Percentiles rank a stretch among this genome's conserved stretches.
Evolutionary conservation across 2,329 filamentous ascomycete species (phyloP).

Genomic region (Fusarium incarnatum): DNA sequence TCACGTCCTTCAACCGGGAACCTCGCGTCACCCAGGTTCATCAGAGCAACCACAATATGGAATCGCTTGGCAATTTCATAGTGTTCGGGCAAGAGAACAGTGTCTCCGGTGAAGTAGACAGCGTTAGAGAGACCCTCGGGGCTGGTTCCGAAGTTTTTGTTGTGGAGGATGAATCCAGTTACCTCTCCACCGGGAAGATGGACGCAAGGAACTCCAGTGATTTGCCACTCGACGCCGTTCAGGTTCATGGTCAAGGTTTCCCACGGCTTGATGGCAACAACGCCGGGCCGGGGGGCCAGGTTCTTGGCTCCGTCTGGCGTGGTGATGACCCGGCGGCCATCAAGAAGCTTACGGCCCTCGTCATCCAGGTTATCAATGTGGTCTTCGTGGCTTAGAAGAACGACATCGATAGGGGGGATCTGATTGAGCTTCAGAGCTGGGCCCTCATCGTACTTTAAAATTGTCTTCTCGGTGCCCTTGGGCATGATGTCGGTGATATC

Average conservation of each 20-base stretch:
- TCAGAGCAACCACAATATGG: neutral
- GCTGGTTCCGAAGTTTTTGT: neutral
- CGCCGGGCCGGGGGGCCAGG: neutral
- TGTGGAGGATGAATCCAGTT: neutral
- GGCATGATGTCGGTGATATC: neutral
- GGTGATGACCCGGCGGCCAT: neutral
- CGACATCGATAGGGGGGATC: neutral
- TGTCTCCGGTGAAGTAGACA: neutral
- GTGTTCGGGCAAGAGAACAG: neutral
- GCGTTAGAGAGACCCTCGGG: neutral
- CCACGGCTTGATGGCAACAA: neutral
- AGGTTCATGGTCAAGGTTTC: neutral
- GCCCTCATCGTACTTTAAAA: neutral
- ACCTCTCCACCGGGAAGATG: neutral
- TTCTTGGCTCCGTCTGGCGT: neutral
- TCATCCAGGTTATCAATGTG: neutral
- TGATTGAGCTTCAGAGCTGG: neutral
- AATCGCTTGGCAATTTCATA: neutral
- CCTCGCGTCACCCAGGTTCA: neutral
- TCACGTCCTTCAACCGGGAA: neutral
- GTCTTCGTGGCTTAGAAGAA: conserved; percentile 1
- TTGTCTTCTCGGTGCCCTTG: neutral
- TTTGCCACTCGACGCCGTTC: neutral
- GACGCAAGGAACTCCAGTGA: neutral
- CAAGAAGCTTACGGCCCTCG: neutral